These are phyloP conservation scores for Thielaviopsis populi DNA, from an alignment of 2,329 filamentous ascomycete species.

Conservation along the genomic window DNA sequence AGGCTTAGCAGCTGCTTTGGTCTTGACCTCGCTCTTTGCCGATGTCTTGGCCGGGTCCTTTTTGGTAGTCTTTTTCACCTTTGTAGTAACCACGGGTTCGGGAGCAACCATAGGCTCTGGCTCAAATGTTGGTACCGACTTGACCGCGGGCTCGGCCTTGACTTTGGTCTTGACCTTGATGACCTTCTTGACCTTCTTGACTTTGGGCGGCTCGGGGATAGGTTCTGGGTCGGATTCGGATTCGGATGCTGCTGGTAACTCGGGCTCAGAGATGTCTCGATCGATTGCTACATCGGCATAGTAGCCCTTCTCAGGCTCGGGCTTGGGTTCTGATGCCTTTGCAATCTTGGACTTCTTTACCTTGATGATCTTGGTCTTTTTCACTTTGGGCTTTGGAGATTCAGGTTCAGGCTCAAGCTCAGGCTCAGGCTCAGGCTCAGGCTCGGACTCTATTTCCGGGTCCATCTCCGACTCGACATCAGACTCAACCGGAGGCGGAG, in stretches of 20 bases:
- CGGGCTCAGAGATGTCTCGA: conserved; percentile 4
- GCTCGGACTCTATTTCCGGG: not conserved
- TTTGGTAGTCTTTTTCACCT: conserved; percentile 4
- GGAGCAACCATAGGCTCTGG: not conserved
- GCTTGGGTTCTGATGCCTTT: conserved; percentile 8
- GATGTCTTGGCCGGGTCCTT: conserved; percentile 5
- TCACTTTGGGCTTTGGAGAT: not conserved
- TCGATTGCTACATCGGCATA: not conserved
- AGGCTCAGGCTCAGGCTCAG: conserved; percentile 18
- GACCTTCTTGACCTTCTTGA: conserved; percentile 15
- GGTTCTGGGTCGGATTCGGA: conserved; percentile 17
- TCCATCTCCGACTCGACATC: not conserved
- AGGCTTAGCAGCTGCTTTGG: conserved; percentile 4
- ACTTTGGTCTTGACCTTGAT: conserved; percentile 18
- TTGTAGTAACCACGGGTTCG: conserved; percentile 1
- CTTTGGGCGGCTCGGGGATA: conserved; percentile 18
- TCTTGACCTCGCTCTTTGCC: conserved; percentile 7
- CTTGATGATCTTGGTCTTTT: conserved; percentile 2
- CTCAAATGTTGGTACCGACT: conserved; percentile 12
- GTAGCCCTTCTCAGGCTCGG: conserved; percentile 5
- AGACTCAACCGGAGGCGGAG: conserved; percentile 12
- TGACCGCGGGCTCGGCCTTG: conserved; percentile 17
- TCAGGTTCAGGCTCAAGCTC: conserved; percentile 18
- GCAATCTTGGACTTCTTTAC: conserved; percentile 7
- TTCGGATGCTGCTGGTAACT: not conserved